Conservation (phyloP, 768 basidiomycete species). For the Phaffia australis region DNA sequence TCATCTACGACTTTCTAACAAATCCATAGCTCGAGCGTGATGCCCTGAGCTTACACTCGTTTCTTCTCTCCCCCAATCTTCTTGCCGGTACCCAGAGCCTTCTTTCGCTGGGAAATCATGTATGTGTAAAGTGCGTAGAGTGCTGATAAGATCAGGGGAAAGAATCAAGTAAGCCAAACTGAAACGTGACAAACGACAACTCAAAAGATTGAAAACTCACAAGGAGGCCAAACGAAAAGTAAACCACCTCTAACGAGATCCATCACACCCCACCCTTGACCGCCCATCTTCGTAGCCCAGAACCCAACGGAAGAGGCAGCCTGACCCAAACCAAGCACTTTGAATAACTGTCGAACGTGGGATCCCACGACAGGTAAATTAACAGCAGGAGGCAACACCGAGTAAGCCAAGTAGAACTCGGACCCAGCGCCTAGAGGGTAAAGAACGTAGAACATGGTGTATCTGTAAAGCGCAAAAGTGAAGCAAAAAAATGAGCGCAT, state of each 20-base stretch:
- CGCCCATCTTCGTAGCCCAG: constrained; percentile 41
- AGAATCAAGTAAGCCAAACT: too few relatives aligned
- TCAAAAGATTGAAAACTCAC: constrained; percentile 43
- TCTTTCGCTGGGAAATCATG: constrained; percentile 52
- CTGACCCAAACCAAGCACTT: constrained; percentile 5
- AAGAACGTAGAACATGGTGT: constrained; percentile 85
- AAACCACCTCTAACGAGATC: constrained; percentile 48
- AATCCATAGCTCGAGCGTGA: background rate
- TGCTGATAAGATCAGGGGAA: constrained; percentile 33
- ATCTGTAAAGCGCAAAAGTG: constrained; percentile 43
- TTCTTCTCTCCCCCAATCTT: constrained; percentile 22
- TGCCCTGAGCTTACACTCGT: background rate
- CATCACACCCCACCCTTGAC: constrained; percentile 46
- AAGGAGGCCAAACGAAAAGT: constrained; percentile 80
- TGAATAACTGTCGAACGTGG: constrained; percentile 5
- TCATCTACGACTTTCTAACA: too few relatives aligned
- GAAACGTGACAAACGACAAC: constrained; percentile 9
- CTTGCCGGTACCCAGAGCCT: constrained; percentile 43
- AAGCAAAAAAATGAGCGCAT: constrained; percentile 39
- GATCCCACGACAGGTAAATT: constrained; percentile 18
- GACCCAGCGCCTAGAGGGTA: constrained; percentile 87
- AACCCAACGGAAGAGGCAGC: constrained; percentile 16
- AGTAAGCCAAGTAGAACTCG: constrained; percentile 72
- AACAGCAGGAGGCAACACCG: constrained; percentile 53
- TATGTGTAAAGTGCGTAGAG: constrained; percentile 51